phyloP scores from a whole-genome alignment of 1,139 yeast species.

The Magnusiomyces suaveolens region DNA sequence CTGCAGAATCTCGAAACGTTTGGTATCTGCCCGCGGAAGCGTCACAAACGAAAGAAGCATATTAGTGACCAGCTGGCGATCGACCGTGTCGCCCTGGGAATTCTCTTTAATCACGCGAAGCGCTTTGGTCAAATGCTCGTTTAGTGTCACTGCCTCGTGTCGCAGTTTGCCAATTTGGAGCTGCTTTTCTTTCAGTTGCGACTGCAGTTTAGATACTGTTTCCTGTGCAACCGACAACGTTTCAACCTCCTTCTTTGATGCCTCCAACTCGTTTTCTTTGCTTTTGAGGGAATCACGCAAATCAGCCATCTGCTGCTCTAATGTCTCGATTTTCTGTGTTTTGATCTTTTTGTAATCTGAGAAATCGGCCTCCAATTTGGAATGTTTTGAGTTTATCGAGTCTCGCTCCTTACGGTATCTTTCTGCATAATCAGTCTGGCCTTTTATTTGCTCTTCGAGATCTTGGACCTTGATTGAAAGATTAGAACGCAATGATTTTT shows the following conservation, averaged over 20 bases:
- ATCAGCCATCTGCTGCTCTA: constrained; percentile 5
- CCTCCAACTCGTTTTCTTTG: not conserved
- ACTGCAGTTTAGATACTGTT: constrained; percentile 34
- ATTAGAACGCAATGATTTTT: constrained; percentile 26
- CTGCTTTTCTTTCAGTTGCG: constrained; percentile 61
- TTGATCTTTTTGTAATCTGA: not conserved
- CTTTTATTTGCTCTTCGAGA: constrained; percentile 11
- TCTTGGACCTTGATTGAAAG: constrained; percentile 12
- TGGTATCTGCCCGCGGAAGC: constrained; percentile 86
- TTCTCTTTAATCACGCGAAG: constrained; percentile 68
- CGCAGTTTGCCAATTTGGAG: constrained; percentile 78
- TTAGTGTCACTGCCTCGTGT: constrained; percentile 89
- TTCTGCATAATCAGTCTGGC: constrained; percentile 13
- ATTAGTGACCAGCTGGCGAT: constrained; percentile 79
- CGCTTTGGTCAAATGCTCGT: constrained; percentile 90
- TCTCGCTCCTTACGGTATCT: constrained; percentile 13
- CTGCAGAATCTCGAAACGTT: constrained; percentile 83
- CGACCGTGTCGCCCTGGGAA: constrained; percentile 66
- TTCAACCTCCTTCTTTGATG: not conserved
- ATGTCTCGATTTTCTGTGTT: not conserved
- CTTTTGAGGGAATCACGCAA: not conserved
- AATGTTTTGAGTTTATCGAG: constrained; percentile 6
- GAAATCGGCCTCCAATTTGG: not conserved
- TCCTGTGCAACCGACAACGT: not conserved
- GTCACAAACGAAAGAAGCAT: constrained; percentile 74